Evolutionary conservation across 2,329 filamentous ascomycete genomes (phyloP).

Genomic region (Xylaria digitata): DNA sequence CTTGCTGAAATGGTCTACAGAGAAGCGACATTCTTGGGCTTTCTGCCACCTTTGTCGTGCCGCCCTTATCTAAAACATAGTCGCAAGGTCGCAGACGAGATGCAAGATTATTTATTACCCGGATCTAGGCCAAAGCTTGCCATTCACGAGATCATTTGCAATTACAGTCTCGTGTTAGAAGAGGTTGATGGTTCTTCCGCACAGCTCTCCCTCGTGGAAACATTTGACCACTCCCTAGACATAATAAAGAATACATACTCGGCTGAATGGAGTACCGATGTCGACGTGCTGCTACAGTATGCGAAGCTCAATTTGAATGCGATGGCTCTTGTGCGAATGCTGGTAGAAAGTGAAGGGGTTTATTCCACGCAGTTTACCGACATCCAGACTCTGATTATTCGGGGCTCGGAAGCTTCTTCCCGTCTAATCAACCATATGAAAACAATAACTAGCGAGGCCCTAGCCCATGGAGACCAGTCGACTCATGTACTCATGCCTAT

Average conservation of each 20-base stretch:
- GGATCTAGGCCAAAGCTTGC: constrained; percentile 17
- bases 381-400: constrained; percentile 28
- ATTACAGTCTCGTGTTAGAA: constrained; percentile 32
- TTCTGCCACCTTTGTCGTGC: constrained; percentile 30
- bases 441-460: constrained; percentile 3
- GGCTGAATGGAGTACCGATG: constrained; percentile 24
- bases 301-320: constrained; percentile 31
- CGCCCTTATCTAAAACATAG: constrained; percentile 25
- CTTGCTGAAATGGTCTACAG: constrained; percentile 22
- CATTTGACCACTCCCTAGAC: constrained; percentile 29
- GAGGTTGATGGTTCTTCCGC: constrained; percentile 25
- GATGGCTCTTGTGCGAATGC: constrained; percentile 24
- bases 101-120: constrained; percentile 20
- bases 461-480: not conserved
- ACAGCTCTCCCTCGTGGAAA: constrained; percentile 29
- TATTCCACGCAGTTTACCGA: not conserved
- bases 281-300: constrained; percentile 32
- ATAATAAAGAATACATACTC: constrained; percentile 20
- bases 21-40: constrained; percentile 31
- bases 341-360: not conserved
- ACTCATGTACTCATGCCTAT: not conserved
- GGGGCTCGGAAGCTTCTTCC: constrained; percentile 26
- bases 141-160: constrained; percentile 32
- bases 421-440: constrained; percentile 23
- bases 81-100: constrained; percentile 24